Evolutionary conservation across 2,329 filamentous ascomycete species (phyloP).

Genomic region (Pseudocercospora musae): DNA sequence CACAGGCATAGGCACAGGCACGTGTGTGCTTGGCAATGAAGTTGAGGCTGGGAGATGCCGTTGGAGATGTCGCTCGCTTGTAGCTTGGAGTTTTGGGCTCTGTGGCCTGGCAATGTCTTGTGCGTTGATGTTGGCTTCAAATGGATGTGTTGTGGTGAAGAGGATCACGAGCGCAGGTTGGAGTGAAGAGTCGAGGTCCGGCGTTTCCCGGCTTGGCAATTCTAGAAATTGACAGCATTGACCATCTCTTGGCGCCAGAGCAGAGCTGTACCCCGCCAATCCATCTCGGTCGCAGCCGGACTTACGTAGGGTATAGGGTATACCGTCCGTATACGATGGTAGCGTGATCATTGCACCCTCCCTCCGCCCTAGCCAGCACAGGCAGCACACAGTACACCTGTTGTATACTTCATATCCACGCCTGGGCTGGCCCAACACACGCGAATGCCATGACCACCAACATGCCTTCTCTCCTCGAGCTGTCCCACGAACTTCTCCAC

Average conservation of each 20-base stretch:
- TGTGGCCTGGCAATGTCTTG: neutral
- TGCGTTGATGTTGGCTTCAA: neutral
- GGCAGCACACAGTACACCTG: neutral
- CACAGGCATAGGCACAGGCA: neutral
- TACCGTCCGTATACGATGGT: neutral
- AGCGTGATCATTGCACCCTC: neutral
- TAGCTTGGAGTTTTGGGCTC: neutral
- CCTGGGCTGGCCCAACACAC: neutral
- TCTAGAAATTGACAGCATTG: no score
- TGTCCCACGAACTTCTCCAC: slow-evolving; percentile 63
- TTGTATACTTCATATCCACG: neutral
- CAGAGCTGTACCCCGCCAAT: neutral
- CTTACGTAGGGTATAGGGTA: no score
- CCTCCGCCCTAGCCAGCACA: neutral
- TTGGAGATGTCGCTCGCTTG: neutral
- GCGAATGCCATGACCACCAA: neutral
- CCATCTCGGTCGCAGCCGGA: neutral
- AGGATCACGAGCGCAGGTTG: neutral
- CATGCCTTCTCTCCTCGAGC: slow-evolving; percentile 42
- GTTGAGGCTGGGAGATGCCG: neutral
- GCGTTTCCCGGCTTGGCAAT: neutral
- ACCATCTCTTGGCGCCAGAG: neutral
- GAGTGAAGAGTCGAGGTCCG: neutral
- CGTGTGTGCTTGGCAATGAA: neutral
- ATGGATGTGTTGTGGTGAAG: neutral